phyloP scores from a whole-genome alignment of 164 flowering plant species.

The Berberis vulgaris region DNA sequence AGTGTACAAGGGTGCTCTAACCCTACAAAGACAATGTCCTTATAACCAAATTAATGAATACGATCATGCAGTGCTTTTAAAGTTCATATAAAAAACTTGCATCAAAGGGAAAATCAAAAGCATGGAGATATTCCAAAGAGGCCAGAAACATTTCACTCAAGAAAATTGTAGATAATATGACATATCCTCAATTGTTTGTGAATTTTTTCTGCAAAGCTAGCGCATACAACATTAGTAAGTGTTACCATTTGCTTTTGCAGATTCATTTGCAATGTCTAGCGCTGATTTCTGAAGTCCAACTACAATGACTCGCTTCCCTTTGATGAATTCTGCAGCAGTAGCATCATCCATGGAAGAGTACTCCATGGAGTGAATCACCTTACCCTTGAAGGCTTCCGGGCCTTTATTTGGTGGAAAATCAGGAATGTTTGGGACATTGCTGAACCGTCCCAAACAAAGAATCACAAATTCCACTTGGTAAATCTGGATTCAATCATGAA shows the following conservation, averaged over 20 bases:
- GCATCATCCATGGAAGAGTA: slow-evolving; percentile 39
- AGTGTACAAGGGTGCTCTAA: slow-evolving; percentile 47
- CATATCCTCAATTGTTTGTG: no score
- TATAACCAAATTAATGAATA: no score
- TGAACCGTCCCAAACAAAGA: slow-evolving; percentile 39
- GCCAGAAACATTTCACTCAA: no score
- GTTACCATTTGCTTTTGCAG: slow-evolving; percentile 12
- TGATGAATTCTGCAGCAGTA: slow-evolving; percentile 23
- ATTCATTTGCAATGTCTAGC: slow-evolving; percentile 35
- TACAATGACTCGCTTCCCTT: slow-evolving; percentile 29
- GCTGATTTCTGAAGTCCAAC: slow-evolving; percentile 51
- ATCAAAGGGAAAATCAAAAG: no score
- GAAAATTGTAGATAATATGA: no score
- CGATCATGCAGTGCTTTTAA: no score
- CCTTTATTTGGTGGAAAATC: slow-evolving; percentile 32
- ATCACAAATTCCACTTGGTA: slow-evolving; percentile 37
- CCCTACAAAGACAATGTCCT: slow-evolving; percentile 19
- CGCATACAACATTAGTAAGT: no score
- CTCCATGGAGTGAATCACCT: slow-evolving; percentile 54
- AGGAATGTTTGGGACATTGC: slow-evolving; percentile 43
- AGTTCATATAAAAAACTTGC: no score
- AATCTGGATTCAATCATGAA: slow-evolving; percentile 9
- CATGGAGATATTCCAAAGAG: no score
- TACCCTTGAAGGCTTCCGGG: slow-evolving; percentile 38
- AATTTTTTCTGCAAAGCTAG: no score